Base-by-base conservation (phyloP, 768 basidiomycete genomes). In the Mycena chlorophos region DNA sequence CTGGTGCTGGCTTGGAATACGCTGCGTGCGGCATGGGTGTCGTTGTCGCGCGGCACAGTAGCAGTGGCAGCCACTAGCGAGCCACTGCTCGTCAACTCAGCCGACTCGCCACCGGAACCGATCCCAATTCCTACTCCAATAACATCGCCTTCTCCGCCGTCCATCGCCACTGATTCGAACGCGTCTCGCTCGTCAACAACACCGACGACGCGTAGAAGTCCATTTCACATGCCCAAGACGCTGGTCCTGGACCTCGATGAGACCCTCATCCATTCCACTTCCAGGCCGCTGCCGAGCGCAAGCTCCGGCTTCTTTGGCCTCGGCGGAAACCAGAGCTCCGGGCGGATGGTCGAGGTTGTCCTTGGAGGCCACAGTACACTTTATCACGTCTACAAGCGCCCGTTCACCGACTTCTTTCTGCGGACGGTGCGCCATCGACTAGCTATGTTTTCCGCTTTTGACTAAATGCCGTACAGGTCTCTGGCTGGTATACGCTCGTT, bases 371-470 rank as follows among this genome's bases (percentile, higher is more conserved):
- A 87, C 60, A 92, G 89, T 66, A 96, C 93, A 2, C 76, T 94
- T 49, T 99, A 99, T 70, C 96, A 98, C 70, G 96, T 99, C 45
- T 98, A 98, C 75, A 99, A 99, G 72, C 82, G 96, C 57, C 96
- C 96, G 2, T 97, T 94, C 78, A 96, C 93, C 31, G 96, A 99
- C 71, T 96, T 90, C 67, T 95, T 95, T 66, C 76, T 95, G 60
- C 81, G 91, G 61, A 94, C 93, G 78, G 92, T 91, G 59, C 57
- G 75, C 73, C 27, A 16, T 55, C 26, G 13, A 20, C 17, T 28
- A 38, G 10, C 8, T 27, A 16, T n/a, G 55, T 29, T 71, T 55
- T 64, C 67, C 48, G 65, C 68, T 17, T 56, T 55, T 58, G 51
- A 56, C 51, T 56, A 34, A n/a, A 58, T 39, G 37, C 22, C 23